Evolutionary conservation across 129 eudicot genomes (phyloP).

Genomic region (Daucus carota): DNA sequence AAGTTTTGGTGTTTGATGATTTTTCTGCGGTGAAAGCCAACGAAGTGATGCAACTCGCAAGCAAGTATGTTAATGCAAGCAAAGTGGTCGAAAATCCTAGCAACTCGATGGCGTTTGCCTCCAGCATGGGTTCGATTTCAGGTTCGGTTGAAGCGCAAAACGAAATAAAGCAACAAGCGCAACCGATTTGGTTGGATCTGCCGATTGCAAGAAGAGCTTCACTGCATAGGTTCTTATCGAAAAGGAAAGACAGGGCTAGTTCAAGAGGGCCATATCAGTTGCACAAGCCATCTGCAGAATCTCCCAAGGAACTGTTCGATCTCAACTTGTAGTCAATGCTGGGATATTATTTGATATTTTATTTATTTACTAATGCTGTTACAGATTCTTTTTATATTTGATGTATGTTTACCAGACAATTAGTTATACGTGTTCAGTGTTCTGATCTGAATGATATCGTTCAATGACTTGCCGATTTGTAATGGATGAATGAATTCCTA

Average conservation of each 20-base stretch:
- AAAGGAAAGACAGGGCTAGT: constrained; percentile 22
- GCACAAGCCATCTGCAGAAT: constrained; percentile 14
- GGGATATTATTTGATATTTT: too few relatives aligned
- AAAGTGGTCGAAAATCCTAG: background rate
- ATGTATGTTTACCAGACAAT: too few relatives aligned
- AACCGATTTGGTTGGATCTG: constrained; percentile 9
- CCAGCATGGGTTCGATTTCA: background rate
- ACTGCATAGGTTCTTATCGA: constrained; percentile 26
- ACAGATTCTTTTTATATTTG: too few relatives aligned
- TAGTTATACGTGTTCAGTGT: too few relatives aligned
- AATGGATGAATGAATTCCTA: too few relatives aligned
- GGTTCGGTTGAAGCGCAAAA: background rate
- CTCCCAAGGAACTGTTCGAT: constrained; percentile 11
- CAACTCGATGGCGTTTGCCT: background rate
- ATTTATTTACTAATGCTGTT: too few relatives aligned
- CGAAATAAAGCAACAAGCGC: background rate
- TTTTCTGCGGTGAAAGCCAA: constrained; percentile 38
- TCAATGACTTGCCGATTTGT: too few relatives aligned
- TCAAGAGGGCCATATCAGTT: constrained; percentile 12
- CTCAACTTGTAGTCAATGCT: constrained; percentile 11
- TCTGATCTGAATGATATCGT: too few relatives aligned
- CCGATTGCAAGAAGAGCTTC: constrained; percentile 30
- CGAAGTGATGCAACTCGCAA: constrained; percentile 40
- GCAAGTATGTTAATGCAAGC: constrained; percentile 3
- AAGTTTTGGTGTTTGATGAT: constrained; percentile 49